phyloP scores from a whole-genome alignment of 2,329 filamentous ascomycete species.

The Lachnellula hyalina region DNA sequence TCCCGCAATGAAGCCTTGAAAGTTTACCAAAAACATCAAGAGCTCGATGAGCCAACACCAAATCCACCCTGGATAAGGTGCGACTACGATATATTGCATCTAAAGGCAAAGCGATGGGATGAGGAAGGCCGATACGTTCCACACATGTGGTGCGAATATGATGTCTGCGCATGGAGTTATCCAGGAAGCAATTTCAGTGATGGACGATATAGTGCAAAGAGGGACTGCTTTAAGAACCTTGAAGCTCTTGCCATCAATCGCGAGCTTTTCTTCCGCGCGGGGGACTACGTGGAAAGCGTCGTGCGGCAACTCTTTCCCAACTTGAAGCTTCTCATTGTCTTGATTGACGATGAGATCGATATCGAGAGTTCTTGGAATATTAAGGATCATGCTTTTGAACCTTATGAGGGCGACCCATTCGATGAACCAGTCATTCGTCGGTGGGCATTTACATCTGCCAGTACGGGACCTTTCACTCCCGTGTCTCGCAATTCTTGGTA shows the following conservation, averaged over 20 bases:
- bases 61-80: conserved; percentile 8
- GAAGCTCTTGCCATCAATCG: conserved; percentile 7
- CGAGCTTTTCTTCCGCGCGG: background rate
- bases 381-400: background rate
- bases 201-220: conserved; percentile 2
- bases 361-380: conserved; percentile 1
- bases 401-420: background rate
- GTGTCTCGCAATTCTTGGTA: background rate
- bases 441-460: conserved; percentile 7
- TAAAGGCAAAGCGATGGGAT: conserved; percentile 4
- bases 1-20: conserved; percentile 9
- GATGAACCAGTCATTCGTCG: background rate
- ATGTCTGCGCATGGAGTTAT: background rate
- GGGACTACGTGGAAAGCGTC: background rate
- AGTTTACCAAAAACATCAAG: background rate
- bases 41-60: background rate
- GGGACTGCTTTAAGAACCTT: conserved; percentile 3
- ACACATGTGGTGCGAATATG: conserved; percentile 2
- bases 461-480: conserved; percentile 6
- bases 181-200: background rate
- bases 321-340: conserved; percentile 8
- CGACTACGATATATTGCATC: conserved; percentile 10
- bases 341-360: conserved; percentile 5
- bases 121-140: background rate
- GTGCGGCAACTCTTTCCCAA: conserved; percentile 5